Conservation (phyloP, 1,139 yeast species). For the Geotrichum reessii region DNA sequence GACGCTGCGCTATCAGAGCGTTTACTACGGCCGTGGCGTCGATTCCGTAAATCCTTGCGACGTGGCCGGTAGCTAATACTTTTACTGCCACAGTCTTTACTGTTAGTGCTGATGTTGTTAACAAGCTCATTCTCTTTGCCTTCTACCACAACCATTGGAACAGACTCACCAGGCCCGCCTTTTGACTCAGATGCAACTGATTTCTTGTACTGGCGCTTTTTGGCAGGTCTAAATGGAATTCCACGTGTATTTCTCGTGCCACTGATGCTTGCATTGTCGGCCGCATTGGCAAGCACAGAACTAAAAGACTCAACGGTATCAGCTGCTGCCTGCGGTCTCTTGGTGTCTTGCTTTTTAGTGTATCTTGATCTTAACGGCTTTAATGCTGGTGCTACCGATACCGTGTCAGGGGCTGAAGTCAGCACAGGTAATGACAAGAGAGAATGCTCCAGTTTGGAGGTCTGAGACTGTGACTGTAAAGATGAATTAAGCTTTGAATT, state of each 20-base stretch:
- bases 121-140: too few relatives aligned
- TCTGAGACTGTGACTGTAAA: too few relatives aligned
- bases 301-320: not conserved
- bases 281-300: not conserved
- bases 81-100: constrained; percentile 2
- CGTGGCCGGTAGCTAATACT: not conserved
- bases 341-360: not conserved
- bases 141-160: too few relatives aligned
- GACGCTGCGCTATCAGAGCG: not conserved
- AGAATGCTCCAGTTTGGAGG: not conserved
- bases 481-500: too few relatives aligned
- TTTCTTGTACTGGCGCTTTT: not conserved
- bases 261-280: not conserved
- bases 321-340: not conserved
- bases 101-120: not conserved
- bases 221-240: not conserved
- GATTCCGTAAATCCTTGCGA: not conserved
- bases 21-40: not conserved
- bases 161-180: too few relatives aligned
- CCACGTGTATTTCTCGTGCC: not conserved
- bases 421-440: not conserved
- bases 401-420: not conserved
- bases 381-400: not conserved
- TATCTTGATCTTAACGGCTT: not conserved
- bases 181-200: not conserved